Conservation (phyloP, 225 moss, liverwort and hornwort genomes). For the Pleurozium schreberi region DNA sequence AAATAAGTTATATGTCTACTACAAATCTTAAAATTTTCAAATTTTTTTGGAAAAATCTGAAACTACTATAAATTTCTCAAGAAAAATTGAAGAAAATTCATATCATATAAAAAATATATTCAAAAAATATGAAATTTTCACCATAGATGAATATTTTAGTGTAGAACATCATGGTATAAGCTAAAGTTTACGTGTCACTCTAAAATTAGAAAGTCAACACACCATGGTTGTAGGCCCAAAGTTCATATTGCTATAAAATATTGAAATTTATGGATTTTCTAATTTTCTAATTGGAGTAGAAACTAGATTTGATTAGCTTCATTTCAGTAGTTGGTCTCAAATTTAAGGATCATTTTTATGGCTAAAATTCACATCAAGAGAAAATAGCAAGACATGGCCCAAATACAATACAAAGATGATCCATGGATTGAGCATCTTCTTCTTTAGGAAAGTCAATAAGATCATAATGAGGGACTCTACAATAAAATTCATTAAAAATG, state of each 20-base stretch:
- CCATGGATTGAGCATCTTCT: no score
- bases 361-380: no score
- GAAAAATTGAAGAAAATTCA: not conserved
- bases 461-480: no score
- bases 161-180: not conserved
- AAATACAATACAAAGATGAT: not conserved
- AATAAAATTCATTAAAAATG: no score
- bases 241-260: not conserved
- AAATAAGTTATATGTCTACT: not conserved
- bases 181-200: rapidly evolving
- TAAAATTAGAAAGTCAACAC: not conserved
- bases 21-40: not conserved
- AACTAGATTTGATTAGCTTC: no score
- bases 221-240: not conserved
- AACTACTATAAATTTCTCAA: not conserved
- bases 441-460: no score
- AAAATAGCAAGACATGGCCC: not conserved
- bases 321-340: not conserved
- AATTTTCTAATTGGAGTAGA: no score
- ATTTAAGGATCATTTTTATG: not conserved
- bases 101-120: not conserved
- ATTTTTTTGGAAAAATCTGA: not conserved
- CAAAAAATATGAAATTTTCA: rapidly evolving
- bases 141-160: not conserved
- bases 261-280: not conserved